These are phyloP conservation scores for Metarhizium guizhouense DNA, from an alignment of 2,329 filamentous ascomycete species.

Conservation along the genomic window DNA sequence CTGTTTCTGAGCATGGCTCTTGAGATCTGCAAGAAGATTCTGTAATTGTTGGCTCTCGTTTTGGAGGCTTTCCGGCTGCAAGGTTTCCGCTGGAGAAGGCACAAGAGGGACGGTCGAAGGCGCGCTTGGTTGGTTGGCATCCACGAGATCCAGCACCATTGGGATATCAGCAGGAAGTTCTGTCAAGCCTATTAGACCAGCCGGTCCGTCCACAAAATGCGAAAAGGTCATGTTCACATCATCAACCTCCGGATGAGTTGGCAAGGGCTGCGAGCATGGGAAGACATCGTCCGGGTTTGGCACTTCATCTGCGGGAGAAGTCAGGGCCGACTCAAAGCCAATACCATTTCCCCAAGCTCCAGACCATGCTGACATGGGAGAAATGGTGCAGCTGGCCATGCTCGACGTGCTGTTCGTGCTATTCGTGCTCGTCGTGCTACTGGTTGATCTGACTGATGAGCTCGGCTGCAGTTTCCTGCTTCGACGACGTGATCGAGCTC, in stretches of 20 bases:
- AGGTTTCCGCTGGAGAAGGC: background rate
- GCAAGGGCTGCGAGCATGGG: slow-evolving; percentile 4
- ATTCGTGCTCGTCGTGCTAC: slow-evolving; percentile 19
- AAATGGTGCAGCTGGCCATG: slow-evolving; percentile 33
- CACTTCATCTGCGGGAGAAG: slow-evolving; percentile 35
- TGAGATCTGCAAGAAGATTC: slow-evolving; percentile 9
- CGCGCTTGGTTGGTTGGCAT: background rate
- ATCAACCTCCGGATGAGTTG: slow-evolving; percentile 15
- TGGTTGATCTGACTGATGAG: slow-evolving; percentile 38
- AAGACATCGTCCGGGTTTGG: slow-evolving; percentile 24
- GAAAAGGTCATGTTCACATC: slow-evolving; percentile 2
- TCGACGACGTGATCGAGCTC: slow-evolving; percentile 20
- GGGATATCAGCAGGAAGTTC: slow-evolving; percentile 36
- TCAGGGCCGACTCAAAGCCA: slow-evolving; percentile 32
- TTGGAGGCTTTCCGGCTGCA: background rate
- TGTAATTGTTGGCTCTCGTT: slow-evolving; percentile 8
- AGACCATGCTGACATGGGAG: slow-evolving; percentile 36
- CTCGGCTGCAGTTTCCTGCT: slow-evolving; percentile 37
- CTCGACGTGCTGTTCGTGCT: slow-evolving; percentile 23
- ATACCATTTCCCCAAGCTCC: slow-evolving; percentile 30
- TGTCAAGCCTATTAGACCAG: slow-evolving; percentile 21
- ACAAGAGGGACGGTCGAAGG: background rate
- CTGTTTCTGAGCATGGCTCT: slow-evolving; percentile 16
- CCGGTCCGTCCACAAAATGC: background rate
- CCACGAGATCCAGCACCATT: slow-evolving; percentile 7